Base-by-base conservation (phyloP, 2,329 filamentous ascomycete species). In the Cadophora sp. region DNA sequence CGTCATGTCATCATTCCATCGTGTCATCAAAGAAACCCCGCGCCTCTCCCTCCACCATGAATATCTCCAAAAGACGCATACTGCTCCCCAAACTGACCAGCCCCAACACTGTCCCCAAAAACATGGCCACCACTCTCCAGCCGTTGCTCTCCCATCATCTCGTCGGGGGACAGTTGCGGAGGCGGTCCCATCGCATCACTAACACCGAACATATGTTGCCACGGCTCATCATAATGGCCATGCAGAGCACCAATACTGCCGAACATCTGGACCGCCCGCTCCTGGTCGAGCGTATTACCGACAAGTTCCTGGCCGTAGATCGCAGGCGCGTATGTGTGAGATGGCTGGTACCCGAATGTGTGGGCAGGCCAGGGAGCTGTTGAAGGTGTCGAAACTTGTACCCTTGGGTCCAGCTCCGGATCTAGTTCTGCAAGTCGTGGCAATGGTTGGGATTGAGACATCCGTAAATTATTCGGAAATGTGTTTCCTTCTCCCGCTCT, bases 151-250 rank as follows among this genome's bases (percentile, higher is more conserved):
- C 22, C 31, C 43, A 27, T 61, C 31, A 27, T 16, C 14, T 11
- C 16, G 24, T 37, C 48, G 8, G 43, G 8, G 1, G 40, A 11
- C 40, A 19, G 22, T 16, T 19, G 48, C n/a, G 43, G 43, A n/a
- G 62, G 51, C 16, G 29, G 29, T 43, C 22, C 29, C 62, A 56
- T 55, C 11, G 37, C 12, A 4, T 0, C 37, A 22, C 27, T 31
- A 16, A 31, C 31, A 55, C 16, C 16, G 58, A 69, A 67, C 34
- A 67, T 48, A 59, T 67, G 71, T 24, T 63, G 37, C 73, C 73
- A 75, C 6, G 68, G 68, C 2, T 75, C 73, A 66, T 75, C 73
- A 62, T 71, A 74, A 26, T 68, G 67, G 0, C 73, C 73, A 68
- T 74, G 73, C n/a, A 73, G 24, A 16, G 34, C 29, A 1, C 71